Evolutionary conservation across 2,329 filamentous ascomycete species (phyloP).

Genomic region (Claviceps africana): DNA sequence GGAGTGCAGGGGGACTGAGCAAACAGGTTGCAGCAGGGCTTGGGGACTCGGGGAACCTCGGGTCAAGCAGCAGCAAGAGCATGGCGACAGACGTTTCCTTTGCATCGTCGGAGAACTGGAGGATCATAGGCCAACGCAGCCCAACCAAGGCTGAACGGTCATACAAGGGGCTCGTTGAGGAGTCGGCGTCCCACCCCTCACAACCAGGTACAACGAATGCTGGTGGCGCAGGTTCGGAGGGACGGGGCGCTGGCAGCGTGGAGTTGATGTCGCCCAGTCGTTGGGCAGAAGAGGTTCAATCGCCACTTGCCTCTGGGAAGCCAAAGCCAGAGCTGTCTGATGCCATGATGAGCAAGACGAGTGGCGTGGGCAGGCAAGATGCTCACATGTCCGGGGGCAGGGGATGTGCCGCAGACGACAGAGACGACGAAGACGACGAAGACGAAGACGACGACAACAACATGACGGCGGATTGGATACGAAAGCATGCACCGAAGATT

Average conservation of each 20-base stretch:
- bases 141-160: conserved; percentile 17
- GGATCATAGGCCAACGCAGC: conserved; percentile 12
- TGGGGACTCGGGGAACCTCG: conserved; percentile 9
- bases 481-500: conserved; percentile 10
- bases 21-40: conserved; percentile 10
- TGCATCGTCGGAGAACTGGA: conserved; percentile 24
- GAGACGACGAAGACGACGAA: not conserved
- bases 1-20: conserved; percentile 12
- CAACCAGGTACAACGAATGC: conserved; percentile 13
- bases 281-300: conserved; percentile 4
- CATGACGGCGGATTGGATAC: conserved; percentile 3
- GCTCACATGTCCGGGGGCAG: conserved; percentile 8
- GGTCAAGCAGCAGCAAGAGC: conserved; percentile 9
- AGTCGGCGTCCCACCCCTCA: conserved; percentile 25
- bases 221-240: conserved; percentile 9
- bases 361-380: conserved; percentile 3
- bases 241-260: conserved; percentile 1
- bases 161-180: conserved; percentile 21
- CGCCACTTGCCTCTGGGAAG: conserved; percentile 3
- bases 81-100: conserved; percentile 19
- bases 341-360: conserved; percentile 3
- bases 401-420: not conserved
- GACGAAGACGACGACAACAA: not conserved
- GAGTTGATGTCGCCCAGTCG: conserved; percentile 7
- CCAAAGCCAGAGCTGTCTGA: conserved; percentile 3